These are phyloP conservation scores for Allomyces macrogynus DNA, from an alignment of 192 early-diverging fungal species.

Conservation along the genomic window DNA sequence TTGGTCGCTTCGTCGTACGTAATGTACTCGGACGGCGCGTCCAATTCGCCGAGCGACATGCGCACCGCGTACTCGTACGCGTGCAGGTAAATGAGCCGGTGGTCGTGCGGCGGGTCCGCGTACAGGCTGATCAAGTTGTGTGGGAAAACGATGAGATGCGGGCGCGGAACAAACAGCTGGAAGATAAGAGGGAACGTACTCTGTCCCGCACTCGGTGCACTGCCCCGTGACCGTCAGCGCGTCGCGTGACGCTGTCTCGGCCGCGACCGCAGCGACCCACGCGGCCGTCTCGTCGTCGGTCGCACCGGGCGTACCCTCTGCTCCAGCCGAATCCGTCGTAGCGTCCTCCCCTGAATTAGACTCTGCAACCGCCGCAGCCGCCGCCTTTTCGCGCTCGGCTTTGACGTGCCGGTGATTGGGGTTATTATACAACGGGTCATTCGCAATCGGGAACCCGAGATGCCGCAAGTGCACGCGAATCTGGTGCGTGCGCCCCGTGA, in stretches of 20 bases:
- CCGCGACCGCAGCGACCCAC: conserved; percentile 4
- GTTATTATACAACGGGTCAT: conserved; percentile 81
- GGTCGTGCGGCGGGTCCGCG: conserved; percentile 47
- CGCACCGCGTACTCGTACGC: conserved; percentile 45
- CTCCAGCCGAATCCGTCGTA: conserved; percentile 11
- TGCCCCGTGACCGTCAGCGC: conserved; percentile 1
- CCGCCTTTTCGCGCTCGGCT: background rate
- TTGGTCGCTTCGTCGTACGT: background rate
- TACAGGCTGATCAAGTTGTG: conserved; percentile 20
- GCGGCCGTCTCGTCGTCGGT: conserved; percentile 2
- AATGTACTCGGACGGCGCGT: background rate
- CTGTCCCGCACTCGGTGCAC: conserved; percentile 1
- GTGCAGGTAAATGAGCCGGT: conserved; percentile 78
- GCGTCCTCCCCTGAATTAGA: conserved; percentile 5
- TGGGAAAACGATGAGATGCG: background rate
- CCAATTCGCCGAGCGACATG: background rate
- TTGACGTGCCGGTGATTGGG: conserved; percentile 10
- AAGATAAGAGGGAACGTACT: conserved; percentile 11
- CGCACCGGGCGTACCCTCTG: conserved; percentile 1
- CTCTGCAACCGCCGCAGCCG: conserved; percentile 2
- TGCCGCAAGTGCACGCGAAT: conserved; percentile 91
- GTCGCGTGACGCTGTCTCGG: background rate
- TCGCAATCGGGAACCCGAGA: conserved; percentile 79
- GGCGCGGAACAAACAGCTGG: background rate
- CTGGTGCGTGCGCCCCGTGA: conserved; percentile 90